Base-by-base conservation (phyloP, 2,329 filamentous ascomycete genomes). In the Monilinia polystroma region DNA sequence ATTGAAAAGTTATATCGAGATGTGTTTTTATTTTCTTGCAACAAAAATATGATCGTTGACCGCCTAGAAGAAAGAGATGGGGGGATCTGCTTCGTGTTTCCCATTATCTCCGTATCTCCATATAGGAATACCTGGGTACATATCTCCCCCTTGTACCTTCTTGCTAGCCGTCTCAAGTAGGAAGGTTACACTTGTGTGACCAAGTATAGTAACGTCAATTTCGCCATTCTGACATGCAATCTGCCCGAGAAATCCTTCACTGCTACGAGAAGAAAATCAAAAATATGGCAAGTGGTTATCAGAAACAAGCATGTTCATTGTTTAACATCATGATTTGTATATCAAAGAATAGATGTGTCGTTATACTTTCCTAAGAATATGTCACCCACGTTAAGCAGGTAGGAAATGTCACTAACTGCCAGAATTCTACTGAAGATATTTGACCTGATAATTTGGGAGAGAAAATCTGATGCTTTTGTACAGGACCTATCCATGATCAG, bases 191-290 rank as follows among this genome's bases (percentile, higher is more conserved):
- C 20, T 47, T 26, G 32, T 10, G 20, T 49, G 23, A 51, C 57
- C 57, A 47, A n/a, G 43, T 38, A 49, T 60, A 60, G 57, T 20
- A 38, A 49, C 57, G 26, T 49, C 43, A 60, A 59, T 47, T 59
- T 51, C n/a, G 54, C 54, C n/a, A 65, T 20, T 65, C 43, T 55
- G 29, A 55, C 29, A 65, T 49, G n/a, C 53, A 43, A 23, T 45
- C 5, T n/a, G 14, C 1, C 43, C 7, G 26, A 35, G n/a, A 5
- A 51, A 60, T 60, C 8, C 20, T 32, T 51, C 47, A n/a, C 7
- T 60, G 43, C 43, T 45, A 51, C 18, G 45, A 41, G 29, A 32
- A 26, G 18, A 18, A 16, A 7, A 20, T 29, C 11, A 12, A 20
- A n/a, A 29, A 35, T 53, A 54, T 32, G 7, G 14, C 7, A 16